phyloP scores from a whole-genome alignment of 2,329 filamentous ascomycete genomes.

The Fusarium haematococcum region DNA sequence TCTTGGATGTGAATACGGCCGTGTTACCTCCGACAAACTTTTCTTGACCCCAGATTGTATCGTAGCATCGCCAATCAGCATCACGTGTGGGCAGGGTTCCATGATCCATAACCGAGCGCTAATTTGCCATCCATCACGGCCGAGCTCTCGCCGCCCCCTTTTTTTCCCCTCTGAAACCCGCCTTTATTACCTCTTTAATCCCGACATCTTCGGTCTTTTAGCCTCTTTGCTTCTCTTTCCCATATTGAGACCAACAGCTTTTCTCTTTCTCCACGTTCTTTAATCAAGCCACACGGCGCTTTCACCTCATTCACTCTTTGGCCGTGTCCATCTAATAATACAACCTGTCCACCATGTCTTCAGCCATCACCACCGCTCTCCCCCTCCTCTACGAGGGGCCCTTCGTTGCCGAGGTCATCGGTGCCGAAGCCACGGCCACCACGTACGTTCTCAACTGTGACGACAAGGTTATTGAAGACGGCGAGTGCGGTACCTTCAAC shows the following conservation, averaged over 20 bases:
- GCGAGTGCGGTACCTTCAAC: conserved; percentile 17
- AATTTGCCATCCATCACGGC: background rate
- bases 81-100: background rate
- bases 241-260: background rate
- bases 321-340: background rate
- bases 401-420: conserved; percentile 11
- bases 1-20: background rate
- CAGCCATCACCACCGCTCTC: background rate
- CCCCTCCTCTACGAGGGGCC: background rate
- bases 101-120: background rate
- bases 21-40: background rate
- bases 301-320: background rate
- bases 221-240: background rate
- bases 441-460: background rate
- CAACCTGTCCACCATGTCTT: background rate
- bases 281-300: background rate
- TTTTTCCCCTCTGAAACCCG: background rate
- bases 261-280: background rate
- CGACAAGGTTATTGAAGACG: background rate
- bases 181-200: background rate
- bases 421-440: background rate
- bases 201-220: background rate
- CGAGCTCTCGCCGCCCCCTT: background rate
- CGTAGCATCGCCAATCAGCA: background rate
- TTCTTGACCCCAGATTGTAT: background rate